Evolutionary conservation across 768 basidiomycete genomes (phyloP), one percentile per base, ranked within the genome.

Genomic region (Auricularia auricula-judae): DNA sequence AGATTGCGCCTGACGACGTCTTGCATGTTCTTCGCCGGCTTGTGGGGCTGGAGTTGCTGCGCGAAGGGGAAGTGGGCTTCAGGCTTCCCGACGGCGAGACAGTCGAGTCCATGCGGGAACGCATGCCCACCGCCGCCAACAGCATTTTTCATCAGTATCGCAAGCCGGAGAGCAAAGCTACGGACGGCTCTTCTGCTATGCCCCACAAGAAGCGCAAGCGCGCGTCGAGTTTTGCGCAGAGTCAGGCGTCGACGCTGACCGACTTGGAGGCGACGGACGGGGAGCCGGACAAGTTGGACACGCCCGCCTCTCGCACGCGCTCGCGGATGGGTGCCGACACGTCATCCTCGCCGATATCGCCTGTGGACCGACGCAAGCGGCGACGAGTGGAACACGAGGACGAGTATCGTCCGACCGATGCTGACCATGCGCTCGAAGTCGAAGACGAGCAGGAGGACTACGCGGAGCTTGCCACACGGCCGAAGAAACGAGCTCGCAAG

Each of bases 11-110:
- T 54, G 79, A 87, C 60, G 77, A 78, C 65, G 73, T 78, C 0
- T 80, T 85, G 67, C 74, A 88, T 61, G 74, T 80, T 36, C 72
- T 89, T 53, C 79, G 85, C 43, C 79, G 84, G 62, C 76, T 89
- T 39, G 85, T 87, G 18, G 86, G 86, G 10, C 76, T 84, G 16
- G 86, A 88, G 65, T 76, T 87, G 60, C 72, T 87, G 59, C 81
- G 84, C 12, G 86, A 87, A 66, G 79, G 83, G 51, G 86, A 87
- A 67, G 79, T 88, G 2, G 87, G 78, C 69, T 89, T 33, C 56
- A 34, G 21, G 3, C 5, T 59, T 29, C 56, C 29, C 23, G 56
- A 59, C 23, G 29, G 34, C 21, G 56, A 59, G 56, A 51, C 47
- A 18, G 16, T 51, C 10, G 47, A 51, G 21, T 51, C 47, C 16